A percentile compares a stretch with the other conserved stretches of the same genome.
Evolutionary conservation across 2,329 filamentous ascomycete genomes (phyloP).

Genomic region (Cladosporium sp.): DNA sequence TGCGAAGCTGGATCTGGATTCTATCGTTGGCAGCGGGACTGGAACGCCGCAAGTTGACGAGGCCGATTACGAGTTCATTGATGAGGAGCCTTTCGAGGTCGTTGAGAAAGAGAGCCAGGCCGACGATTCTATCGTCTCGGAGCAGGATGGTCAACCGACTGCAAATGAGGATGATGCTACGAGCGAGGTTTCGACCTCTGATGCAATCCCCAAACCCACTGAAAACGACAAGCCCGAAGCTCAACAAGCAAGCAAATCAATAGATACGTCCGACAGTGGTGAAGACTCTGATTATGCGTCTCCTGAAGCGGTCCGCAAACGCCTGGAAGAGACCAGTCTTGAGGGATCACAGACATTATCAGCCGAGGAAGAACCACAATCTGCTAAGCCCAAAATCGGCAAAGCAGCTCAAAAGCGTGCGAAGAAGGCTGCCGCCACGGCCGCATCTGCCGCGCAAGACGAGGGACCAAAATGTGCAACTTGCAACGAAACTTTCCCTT

Average conservation of each 20-base stretch:
- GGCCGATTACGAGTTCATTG: conserved; percentile 21
- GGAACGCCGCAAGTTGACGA: conserved; percentile 29
- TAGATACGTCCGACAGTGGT: conserved; percentile 13
- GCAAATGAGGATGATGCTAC: conserved; percentile 7
- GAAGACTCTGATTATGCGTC: conserved; percentile 42
- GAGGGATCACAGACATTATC: conserved; percentile 17
- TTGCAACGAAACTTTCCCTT: conserved; percentile 74
- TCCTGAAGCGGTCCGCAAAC: conserved; percentile 37
- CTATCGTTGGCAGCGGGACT: conserved; percentile 24
- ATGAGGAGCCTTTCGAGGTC: conserved; percentile 23
- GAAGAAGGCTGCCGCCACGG: conserved; percentile 45
- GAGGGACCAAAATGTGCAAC: conserved; percentile 66
- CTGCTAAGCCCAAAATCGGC: conserved; percentile 37
- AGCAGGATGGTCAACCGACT: not conserved
- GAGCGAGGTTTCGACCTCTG: not conserved
- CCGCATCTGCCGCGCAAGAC: conserved; percentile 30
- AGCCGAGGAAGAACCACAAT: conserved; percentile 18
- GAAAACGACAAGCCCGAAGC: not conserved
- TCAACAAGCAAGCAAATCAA: not conserved
- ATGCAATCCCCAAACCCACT: not conserved
- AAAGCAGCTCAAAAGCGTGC: conserved; percentile 47
- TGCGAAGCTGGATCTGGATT: conserved; percentile 47
- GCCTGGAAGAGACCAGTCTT: conserved; percentile 35
- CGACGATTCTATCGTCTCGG: conserved; percentile 2
- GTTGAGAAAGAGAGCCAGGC: conserved; percentile 19